Conservation (phyloP, 75 land plant species). For the Cupressus sempervirens region DNA sequence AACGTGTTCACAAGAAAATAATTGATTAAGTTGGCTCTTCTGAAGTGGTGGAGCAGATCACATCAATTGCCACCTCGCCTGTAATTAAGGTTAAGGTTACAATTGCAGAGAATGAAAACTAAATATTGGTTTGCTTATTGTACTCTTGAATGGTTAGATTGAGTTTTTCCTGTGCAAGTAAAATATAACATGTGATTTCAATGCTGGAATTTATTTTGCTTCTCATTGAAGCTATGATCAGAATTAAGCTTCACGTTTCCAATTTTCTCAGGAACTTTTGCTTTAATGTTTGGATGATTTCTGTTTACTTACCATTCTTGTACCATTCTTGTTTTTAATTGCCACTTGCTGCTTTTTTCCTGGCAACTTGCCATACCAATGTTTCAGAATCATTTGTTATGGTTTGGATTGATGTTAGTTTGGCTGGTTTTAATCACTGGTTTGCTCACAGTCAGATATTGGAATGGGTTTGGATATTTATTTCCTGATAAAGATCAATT, state of each 20-base stretch:
- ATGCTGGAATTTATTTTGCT: neutral
- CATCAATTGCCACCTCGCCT: constrained; percentile 60
- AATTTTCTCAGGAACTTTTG: neutral
- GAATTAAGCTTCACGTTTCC: neutral
- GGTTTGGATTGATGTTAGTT: neutral
- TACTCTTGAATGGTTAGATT: neutral
- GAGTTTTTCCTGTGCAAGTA: neutral
- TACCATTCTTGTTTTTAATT: neutral
- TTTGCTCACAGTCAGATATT: neutral
- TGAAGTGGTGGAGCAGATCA: constrained; percentile 61
- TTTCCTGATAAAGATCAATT: neutral
- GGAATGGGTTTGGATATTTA: neutral
- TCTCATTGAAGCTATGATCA: neutral
- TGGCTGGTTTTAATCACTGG: too few species aligned
- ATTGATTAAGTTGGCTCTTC: constrained; percentile 56
- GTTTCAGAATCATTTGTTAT: neutral
- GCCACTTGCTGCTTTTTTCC: neutral
- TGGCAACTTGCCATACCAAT: neutral
- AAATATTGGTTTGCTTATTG: neutral
- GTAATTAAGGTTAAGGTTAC: constrained; percentile 57
- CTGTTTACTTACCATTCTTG: neutral
- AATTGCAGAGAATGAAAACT: constrained; percentile 27
- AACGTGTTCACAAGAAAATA: constrained; percentile 48
- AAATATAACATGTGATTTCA: neutral
- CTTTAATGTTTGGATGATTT: neutral